Percentiles rank a stretch among this genome's conserved stretches.
Conservation (phyloP, 1,284 basidiomycete genomes). For the Vanrija pseudolonga region DNA sequence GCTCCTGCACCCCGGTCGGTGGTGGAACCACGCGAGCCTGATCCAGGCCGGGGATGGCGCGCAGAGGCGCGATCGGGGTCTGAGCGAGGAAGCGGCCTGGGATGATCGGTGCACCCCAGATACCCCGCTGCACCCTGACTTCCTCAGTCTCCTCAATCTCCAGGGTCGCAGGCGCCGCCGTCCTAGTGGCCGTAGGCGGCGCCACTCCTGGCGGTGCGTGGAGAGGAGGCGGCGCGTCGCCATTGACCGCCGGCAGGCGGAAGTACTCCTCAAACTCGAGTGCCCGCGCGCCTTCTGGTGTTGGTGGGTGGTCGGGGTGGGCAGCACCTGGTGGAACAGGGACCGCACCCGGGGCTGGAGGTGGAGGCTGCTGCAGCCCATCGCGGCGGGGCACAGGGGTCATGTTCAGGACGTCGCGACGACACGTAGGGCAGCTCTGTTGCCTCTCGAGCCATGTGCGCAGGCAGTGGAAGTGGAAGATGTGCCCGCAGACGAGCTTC, state of each 20-base stretch:
- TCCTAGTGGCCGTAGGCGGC: neutral
- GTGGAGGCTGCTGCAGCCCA: neutral
- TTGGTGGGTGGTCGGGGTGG: slow-evolving; percentile 1
- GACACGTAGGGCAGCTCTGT: slow-evolving; percentile 86
- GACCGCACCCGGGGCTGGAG: slow-evolving; percentile 54
- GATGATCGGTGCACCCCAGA: slow-evolving; percentile 43
- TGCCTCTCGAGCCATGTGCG: slow-evolving; percentile 97
- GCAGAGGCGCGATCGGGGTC: slow-evolving; percentile 33
- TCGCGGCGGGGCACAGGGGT: slow-evolving; percentile 8
- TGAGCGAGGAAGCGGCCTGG: slow-evolving; percentile 37
- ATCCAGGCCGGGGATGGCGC: neutral
- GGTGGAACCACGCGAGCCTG: neutral
- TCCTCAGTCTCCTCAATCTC: slow-evolving; percentile 12
- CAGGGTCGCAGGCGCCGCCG: neutral
- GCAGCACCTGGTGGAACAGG: slow-evolving; percentile 53
- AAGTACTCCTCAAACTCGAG: slow-evolving; percentile 40
- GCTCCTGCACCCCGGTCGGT: neutral
- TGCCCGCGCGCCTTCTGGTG: slow-evolving; percentile 14
- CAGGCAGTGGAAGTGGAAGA: slow-evolving; percentile 97
- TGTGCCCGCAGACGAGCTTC: slow-evolving; percentile 91
- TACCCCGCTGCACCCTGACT: slow-evolving; percentile 29
- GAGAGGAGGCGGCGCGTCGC: slow-evolving; percentile 20
- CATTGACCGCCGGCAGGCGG: slow-evolving; percentile 21
- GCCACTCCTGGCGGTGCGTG: neutral
- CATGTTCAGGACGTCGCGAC: slow-evolving; percentile 75